Evolutionary conservation across 2,329 filamentous ascomycete genomes (phyloP).

Genomic region (Meredithiella fracta): DNA sequence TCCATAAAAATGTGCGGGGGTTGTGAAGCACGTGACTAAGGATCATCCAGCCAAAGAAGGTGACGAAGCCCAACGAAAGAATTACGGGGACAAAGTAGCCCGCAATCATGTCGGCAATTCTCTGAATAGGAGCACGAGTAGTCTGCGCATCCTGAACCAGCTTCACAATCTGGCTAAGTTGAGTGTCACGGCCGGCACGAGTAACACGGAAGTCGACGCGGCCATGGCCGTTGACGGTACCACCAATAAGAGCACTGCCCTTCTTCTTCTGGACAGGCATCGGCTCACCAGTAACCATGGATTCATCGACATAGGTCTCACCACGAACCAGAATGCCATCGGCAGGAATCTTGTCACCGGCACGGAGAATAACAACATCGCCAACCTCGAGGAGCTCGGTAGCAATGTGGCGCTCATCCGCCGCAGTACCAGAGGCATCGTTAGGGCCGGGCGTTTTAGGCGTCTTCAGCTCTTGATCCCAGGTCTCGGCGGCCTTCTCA

Average conservation of each 20-base stretch:
- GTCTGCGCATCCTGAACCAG: slow-evolving; percentile 97
- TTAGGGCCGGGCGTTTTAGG: slow-evolving; percentile 18
- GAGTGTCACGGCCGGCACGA: slow-evolving; percentile 82
- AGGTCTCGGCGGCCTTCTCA: slow-evolving; percentile 72
- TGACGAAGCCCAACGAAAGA: slow-evolving; percentile 64
- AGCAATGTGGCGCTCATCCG: slow-evolving; percentile 63
- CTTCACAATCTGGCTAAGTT: slow-evolving; percentile 94
- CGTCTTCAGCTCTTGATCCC: slow-evolving; percentile 37
- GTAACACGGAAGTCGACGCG: slow-evolving; percentile 85
- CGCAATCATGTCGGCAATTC: slow-evolving; percentile 75
- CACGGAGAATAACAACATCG: slow-evolving; percentile 81
- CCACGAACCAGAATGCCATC: slow-evolving; percentile 77
- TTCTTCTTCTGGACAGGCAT: slow-evolving; percentile 86
- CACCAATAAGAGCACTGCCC: slow-evolving; percentile 67
- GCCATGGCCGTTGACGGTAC: slow-evolving; percentile 88
- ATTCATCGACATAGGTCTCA: slow-evolving; percentile 89
- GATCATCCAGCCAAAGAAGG: slow-evolving; percentile 87
- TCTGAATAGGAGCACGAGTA: slow-evolving; percentile 82
- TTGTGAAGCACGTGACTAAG: slow-evolving; percentile 70
- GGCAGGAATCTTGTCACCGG: slow-evolving; percentile 91
- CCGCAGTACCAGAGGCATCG: slow-evolving; percentile 39
- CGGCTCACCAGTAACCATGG: slow-evolving; percentile 95
- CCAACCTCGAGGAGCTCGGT: slow-evolving; percentile 90
- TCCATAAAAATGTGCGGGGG: slow-evolving; percentile 77
- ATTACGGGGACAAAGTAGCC: slow-evolving; percentile 91